Base-by-base conservation (phyloP, 768 basidiomycete species). In the Terana coerulea region DNA sequence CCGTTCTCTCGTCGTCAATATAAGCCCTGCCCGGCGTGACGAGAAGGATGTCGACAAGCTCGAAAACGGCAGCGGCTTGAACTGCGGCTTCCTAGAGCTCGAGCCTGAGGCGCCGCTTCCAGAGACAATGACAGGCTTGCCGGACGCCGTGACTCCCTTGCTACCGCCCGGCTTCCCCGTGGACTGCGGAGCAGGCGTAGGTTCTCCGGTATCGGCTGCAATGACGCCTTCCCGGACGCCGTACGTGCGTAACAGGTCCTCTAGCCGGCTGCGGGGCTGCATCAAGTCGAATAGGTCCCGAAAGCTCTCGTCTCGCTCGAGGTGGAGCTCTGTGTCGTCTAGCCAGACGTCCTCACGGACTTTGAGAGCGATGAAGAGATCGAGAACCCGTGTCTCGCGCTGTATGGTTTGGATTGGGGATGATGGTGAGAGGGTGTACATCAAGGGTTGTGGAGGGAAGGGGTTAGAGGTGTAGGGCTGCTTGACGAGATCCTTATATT, bases 361-460 rank as follows among this genome's bases (percentile, higher is more conserved):
- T 67, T 87, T 88, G 61, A 92, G 77, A 3, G 82, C 80, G 42
- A 93, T 86, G 73, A 88, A 91, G 52, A 76, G 75, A 70, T 93
- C 91, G 19, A 93, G 77, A 15, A 86, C 76, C 49, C 70, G 67
- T 0, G 89, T 88, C 63, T 92, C 90, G 54, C 89, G 81, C 60
- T 91, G 88, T 29, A 77, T 42, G 26, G 77, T 73, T 19, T 72
- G 69, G 5, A 80, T 35, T 19, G 66, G 58, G 5, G 55, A 46
- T n/a, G n/a, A n/a, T n/a, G n/a, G n/a, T n/a, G n/a, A n/a, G 51
- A 49, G 55, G 19, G 19, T 40, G 39, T 19, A 47, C 31, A 46
- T 44, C 10, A 54, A 25, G 37, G 63, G 58, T 29, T 59, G 33
- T 41, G 67, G 67, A 0, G 88, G 88, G 68, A 91, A 92, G 0